Evolutionary conservation across 192 early-diverging fungal species (phyloP).

Genomic region (Podila epicladia): DNA sequence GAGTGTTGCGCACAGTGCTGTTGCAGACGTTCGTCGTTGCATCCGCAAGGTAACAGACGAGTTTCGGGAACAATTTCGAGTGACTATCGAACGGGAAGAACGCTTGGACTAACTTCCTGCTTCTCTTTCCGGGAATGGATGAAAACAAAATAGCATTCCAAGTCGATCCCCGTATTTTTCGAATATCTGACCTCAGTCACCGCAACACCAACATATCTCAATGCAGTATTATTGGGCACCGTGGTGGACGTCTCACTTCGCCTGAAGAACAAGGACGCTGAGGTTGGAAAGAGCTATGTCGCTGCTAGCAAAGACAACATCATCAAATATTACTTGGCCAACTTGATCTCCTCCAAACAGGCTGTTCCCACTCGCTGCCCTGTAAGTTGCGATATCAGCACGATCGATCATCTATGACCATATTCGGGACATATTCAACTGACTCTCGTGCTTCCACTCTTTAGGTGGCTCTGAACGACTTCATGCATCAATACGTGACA

Average conservation of each 20-base stretch:
- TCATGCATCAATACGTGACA: conserved; percentile 65
- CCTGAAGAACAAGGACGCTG: conserved; percentile 45
- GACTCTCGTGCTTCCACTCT: conserved; percentile 7
- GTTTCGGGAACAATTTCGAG: background rate
- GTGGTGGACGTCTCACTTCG: conserved; percentile 66
- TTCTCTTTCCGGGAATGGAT: too few relatives aligned
- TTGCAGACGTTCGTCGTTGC: conserved; percentile 66
- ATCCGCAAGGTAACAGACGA: conserved; percentile 54
- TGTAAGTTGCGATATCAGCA: conserved; percentile 40
- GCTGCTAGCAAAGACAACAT: conserved; percentile 56
- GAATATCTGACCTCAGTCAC: conserved; percentile 53
- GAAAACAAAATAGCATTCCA: conserved; percentile 52
- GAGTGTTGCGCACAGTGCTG: conserved; percentile 60
- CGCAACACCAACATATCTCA: conserved; percentile 55
- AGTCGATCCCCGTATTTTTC: conserved; percentile 63
- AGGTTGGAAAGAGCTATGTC: conserved; percentile 45
- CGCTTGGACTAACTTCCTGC: background rate
- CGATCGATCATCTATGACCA: background rate
- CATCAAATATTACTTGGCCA: conserved; percentile 68
- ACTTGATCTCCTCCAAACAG: conserved; percentile 63
- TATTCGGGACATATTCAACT: conserved; percentile 15
- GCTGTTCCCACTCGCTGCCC: conserved; percentile 53
- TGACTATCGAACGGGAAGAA: background rate
- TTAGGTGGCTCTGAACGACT: conserved; percentile 64
- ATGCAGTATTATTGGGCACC: conserved; percentile 70